Evolutionary conservation across 495 filamentous ascomycete species (phyloP), one percentile per base, ranked within the genome.

Genomic region (Lophiotrema nucula): DNA sequence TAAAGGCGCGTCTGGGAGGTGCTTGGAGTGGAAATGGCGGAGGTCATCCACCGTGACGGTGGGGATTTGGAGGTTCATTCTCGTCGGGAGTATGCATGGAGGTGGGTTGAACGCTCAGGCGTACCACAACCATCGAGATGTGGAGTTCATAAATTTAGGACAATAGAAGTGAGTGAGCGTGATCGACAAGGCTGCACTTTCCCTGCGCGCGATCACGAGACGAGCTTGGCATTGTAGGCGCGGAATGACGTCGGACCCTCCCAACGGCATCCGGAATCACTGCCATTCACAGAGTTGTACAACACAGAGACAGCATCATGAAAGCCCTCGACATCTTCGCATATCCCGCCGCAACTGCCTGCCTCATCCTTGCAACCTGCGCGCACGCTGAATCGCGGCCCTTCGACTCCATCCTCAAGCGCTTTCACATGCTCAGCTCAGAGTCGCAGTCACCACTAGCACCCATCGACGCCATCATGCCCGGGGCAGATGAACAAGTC

Each of bases 11-110:
- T 64, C 53, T 12, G 70, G 47, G 38, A 86, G 87, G 47, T 83
- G 74, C 27, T 72, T 63, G 74, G 53, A 64, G 67, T 92, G 85
- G 70, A 95, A 95, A 24, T 76, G 76, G 60, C 75, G 70, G 45
- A 93, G 82, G 55, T 93, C 89, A 71, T 84, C 83, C 21, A 53
- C 35, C 24, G 48, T 66, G 37, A 66, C 49, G 10, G 50, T 58
- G 19, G 63, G 58, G 26, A 66, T 4, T 18, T 62, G 46, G 18
- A 59, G n/a, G 19, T 23, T 43, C 44, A 49, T 58, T 33, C 2
- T 22, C 21, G 18, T 24, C 22, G 11, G 26, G 4, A n/a, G 6
- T 3, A 23, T 6, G 21, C 55, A 51, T 58, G 23, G 24, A 27
- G 15, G 15, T 4, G 44, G 39, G 10, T 43, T n/a, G n/a, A n/a